Conservation (phyloP, 2,329 filamentous ascomycete species). For the Cyphellophora attinorum region DNA sequence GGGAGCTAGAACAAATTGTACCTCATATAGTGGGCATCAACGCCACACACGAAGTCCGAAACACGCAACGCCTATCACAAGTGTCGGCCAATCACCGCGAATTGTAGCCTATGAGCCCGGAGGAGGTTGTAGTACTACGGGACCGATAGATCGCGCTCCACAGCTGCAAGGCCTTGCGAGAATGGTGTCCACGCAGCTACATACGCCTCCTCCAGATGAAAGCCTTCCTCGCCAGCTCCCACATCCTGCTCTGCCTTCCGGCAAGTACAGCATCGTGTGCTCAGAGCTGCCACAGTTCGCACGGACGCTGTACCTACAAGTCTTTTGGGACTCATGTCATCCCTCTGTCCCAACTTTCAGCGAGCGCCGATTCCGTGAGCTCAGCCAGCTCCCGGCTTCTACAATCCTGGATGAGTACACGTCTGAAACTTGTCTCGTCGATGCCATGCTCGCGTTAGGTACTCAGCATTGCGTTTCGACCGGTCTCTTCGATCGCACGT, state of each 20-base stretch:
- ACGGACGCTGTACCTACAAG: not conserved
- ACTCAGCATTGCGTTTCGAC: slow-evolving; percentile 14
- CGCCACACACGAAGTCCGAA: not conserved
- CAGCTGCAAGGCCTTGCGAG: too few relatives aligned
- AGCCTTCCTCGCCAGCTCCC: slow-evolving; percentile 7
- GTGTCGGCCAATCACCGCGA: not conserved
- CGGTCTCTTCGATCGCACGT: slow-evolving; percentile 12
- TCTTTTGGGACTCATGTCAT: not conserved
- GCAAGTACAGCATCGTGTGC: slow-evolving; percentile 5
- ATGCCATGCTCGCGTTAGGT: slow-evolving; percentile 16
- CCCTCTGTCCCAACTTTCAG: not conserved
- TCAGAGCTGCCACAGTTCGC: not conserved
- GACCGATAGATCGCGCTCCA: too few relatives aligned
- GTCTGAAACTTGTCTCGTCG: slow-evolving; percentile 9
- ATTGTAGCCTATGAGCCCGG: too few relatives aligned
- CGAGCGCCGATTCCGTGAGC: not conserved
- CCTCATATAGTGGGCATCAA: not conserved
- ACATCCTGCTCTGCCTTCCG: slow-evolving; percentile 4
- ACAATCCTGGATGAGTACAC: slow-evolving; percentile 11
- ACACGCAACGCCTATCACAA: not conserved
- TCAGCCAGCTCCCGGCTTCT: not conserved
- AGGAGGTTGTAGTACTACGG: too few relatives aligned
- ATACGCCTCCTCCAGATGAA: not conserved
- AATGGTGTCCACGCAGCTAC: too few relatives aligned
- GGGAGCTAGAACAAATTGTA: not conserved